These are phyloP conservation scores for Aspergillus uvarum DNA, from an alignment of 2,329 filamentous ascomycete genomes.

Conservation along the genomic window DNA sequence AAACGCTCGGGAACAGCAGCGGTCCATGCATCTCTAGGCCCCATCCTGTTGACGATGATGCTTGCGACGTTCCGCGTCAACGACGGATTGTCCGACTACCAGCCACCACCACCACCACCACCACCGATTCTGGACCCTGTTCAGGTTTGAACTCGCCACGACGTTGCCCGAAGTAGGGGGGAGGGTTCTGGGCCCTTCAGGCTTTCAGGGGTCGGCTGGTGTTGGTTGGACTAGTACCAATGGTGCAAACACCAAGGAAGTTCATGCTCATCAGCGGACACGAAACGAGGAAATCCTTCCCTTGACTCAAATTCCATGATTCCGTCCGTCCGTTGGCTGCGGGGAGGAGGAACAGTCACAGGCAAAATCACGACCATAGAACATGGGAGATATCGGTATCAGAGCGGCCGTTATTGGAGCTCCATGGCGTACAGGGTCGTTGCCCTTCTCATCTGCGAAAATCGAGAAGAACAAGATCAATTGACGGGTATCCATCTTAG, in stretches of 20 bases:
- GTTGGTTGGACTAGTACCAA: slow-evolving; percentile 3
- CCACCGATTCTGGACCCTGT: slow-evolving; percentile 13
- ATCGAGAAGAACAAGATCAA: not conserved
- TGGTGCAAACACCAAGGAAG: not conserved
- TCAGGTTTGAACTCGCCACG: not conserved
- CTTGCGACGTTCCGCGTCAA: not conserved
- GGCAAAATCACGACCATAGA: not conserved
- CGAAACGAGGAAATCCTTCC: slow-evolving; percentile 1
- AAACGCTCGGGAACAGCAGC: not conserved
- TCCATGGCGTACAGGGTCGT: not conserved
- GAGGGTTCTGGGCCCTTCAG: slow-evolving; percentile 8
- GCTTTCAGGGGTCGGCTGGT: slow-evolving; percentile 1
- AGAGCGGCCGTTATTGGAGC: not conserved
- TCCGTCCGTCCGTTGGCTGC: not conserved
- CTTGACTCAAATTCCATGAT: not conserved
- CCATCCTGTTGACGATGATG: not conserved
- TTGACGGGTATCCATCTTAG: not conserved
- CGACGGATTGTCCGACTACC: slow-evolving; percentile 2
- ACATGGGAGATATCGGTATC: not conserved
- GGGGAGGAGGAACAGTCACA: not conserved
- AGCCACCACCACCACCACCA: slow-evolving; percentile 8
- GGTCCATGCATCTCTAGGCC: not conserved
- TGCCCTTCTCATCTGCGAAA: not conserved
- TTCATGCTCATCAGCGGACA: not conserved
- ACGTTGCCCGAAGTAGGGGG: not conserved